These are phyloP conservation scores for Termitomyces eurrhizus DNA, from an alignment of 768 basidiomycete genomes.

Conservation along the genomic window DNA sequence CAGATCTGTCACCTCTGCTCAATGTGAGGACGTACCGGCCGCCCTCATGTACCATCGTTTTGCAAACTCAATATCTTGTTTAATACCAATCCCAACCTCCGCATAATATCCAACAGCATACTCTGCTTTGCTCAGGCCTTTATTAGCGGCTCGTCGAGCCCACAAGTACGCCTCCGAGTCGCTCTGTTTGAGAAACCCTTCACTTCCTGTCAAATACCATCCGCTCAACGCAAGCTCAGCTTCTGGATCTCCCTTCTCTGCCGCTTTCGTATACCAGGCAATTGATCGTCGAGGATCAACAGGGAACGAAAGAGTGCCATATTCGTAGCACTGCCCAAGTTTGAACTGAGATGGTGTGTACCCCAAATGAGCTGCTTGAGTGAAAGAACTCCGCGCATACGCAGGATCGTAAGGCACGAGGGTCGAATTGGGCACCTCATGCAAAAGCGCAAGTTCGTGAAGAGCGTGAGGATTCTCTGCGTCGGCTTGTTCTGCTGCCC, in stretches of 20 bases:
- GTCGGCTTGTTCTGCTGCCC: conserved; percentile 96
- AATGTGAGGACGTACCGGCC: conserved; percentile 62
- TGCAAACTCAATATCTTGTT: conserved; percentile 92
- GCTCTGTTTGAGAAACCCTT: conserved; percentile 94
- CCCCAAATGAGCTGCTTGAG: conserved; percentile 88
- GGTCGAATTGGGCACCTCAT: conserved; percentile 65
- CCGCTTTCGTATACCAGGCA: conserved; percentile 98
- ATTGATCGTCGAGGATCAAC: conserved; percentile 93
- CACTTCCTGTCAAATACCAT: conserved; percentile 96
- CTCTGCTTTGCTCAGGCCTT: conserved; percentile 94
- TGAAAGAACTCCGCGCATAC: conserved; percentile 82
- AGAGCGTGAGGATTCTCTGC: conserved; percentile 97
- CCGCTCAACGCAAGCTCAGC: conserved; percentile 95
- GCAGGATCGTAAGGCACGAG: conserved; percentile 76
- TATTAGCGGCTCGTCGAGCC: conserved; percentile 95
- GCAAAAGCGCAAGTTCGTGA: conserved; percentile 87
- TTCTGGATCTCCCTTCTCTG: conserved; percentile 93
- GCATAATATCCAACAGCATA: conserved; percentile 99
- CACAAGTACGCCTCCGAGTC: conserved; percentile 99
- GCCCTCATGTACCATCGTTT: conserved; percentile 99
- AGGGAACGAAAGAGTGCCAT: conserved; percentile 82
- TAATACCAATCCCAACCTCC: conserved; percentile 96
- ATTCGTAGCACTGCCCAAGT: conserved; percentile 93
- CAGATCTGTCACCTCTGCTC: neutral
- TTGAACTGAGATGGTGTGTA: conserved; percentile 95